Base-by-base conservation (phyloP, 1,139 yeast genomes). In the Taphrina deformans region DNA sequence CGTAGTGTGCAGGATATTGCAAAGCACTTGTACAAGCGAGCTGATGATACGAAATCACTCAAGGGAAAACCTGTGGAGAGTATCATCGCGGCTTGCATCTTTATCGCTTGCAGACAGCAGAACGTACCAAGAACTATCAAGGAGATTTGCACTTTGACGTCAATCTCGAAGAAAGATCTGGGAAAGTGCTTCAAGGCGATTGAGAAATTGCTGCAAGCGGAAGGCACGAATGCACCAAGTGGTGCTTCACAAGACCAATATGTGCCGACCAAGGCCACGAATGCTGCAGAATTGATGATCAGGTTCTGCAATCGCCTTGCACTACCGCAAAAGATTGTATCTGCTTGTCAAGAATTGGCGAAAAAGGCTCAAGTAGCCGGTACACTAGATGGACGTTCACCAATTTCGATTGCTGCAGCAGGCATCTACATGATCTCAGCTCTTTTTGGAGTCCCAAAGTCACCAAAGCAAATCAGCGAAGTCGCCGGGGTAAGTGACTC, bases 401-500 rank as follows among this genome's bases (percentile, higher is more conserved):
- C 99, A 35, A 92, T 93, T 61, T 93, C 99, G 44, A 90, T 93
- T 73, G 98, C 99, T 0, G 98, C 98, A 6, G 96, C 98, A 0
- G 96, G 96, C 2, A 93, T 93, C 62, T 93, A 92, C 77, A 87
- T 93, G 89, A 91, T 97, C 3, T 88, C 95, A 4, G 79, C 89
- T 16, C 79, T 93, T 26, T 92, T 92, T 76, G 89, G 89, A 44
- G 86, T 80, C 66, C 76, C 75, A 26, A 74, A 80, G 40, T 79
- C 89, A 7, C 95, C 97, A 1, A 79, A 88, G 1, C 88, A 85
- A 73, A 92, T 93, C 67, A 89, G 96, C 7, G 97, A 91, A 71
- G 89, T 89, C 72, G 85, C 97, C n/a, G 99, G 97, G 70, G 99
- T 93, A 23, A 89, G 96, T 73, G 99, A 93, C 74, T 98, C 98